phyloP scores from a whole-genome alignment of 2,329 filamentous ascomycete genomes.

The Chrysoporthe puriensis region DNA sequence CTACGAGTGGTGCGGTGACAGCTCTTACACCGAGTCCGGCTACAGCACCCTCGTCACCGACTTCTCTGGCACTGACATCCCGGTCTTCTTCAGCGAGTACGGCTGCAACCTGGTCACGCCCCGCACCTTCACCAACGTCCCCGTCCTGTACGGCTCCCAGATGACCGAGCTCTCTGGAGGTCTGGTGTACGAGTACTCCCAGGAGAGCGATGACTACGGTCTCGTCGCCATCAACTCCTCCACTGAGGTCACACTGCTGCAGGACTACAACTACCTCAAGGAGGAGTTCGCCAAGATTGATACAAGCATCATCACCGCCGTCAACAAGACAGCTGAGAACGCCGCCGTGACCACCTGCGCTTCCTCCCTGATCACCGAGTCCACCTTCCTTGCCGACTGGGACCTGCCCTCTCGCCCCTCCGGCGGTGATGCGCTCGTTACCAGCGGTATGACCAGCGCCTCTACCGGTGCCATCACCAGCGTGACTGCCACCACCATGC shows the following conservation, averaged over 20 bases:
- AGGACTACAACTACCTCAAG: constrained; percentile 70
- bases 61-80: constrained; percentile 66
- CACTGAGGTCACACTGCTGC: constrained; percentile 56
- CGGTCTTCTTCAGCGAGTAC: constrained; percentile 77
- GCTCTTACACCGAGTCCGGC: constrained; percentile 49
- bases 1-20: constrained; percentile 62
- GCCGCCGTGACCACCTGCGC: constrained; percentile 63
- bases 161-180: constrained; percentile 72
- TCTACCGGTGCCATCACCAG: constrained; percentile 61
- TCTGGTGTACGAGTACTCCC: constrained; percentile 75
- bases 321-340: constrained; percentile 59
- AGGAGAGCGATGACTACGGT: constrained; percentile 66
- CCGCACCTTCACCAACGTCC: constrained; percentile 73
- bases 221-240: constrained; percentile 62
- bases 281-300: constrained; percentile 73
- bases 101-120: constrained; percentile 71
- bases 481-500: constrained; percentile 29
- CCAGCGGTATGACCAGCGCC: constrained; percentile 69
- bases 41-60: constrained; percentile 51
- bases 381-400: constrained; percentile 74
- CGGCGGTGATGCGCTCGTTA: constrained; percentile 70
- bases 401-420: constrained; percentile 68
- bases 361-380: constrained; percentile 63
- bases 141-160: constrained; percentile 66
- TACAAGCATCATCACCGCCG: constrained; percentile 63